phyloP scores from a whole-genome alignment of 305 asterid genomes.

The Rubia tinctorum region DNA sequence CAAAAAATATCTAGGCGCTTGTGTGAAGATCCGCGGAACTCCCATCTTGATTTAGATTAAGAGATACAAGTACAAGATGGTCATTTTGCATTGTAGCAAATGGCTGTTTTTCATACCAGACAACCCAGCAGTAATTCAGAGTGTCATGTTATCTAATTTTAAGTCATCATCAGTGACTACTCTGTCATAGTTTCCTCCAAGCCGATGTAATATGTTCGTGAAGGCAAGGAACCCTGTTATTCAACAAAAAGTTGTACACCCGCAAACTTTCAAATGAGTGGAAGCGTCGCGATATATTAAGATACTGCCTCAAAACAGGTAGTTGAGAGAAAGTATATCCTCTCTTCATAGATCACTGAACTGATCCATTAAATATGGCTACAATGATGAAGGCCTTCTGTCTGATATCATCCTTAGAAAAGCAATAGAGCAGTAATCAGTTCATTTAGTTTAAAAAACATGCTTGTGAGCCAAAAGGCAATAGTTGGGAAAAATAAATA shows the following conservation, averaged over 20 bases:
- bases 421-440: neutral
- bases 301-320: neutral
- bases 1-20: too few species aligned
- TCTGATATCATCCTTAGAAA: constrained; percentile 70
- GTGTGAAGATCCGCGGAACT: too few species aligned
- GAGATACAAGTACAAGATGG: neutral
- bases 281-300: neutral
- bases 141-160: neutral
- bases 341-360: constrained; percentile 68
- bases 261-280: neutral
- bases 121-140: neutral
- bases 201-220: neutral
- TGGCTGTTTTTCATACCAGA: neutral
- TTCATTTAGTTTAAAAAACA: neutral
- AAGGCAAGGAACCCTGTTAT: neutral
- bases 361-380: constrained; percentile 66
- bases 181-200: neutral
- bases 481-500: constrained; percentile 4
- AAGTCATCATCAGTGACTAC: neutral
- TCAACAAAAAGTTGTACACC: neutral
- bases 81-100: neutral
- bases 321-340: constrained; percentile 46
- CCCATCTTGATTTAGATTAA: too few species aligned
- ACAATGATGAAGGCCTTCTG: constrained; percentile 67
- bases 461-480: neutral